Percentiles rank a stretch among this genome's conserved stretches.
Evolutionary conservation across 345 rosid genomes (phyloP).

Genomic region (Diplotaxis tenuifolia): DNA sequence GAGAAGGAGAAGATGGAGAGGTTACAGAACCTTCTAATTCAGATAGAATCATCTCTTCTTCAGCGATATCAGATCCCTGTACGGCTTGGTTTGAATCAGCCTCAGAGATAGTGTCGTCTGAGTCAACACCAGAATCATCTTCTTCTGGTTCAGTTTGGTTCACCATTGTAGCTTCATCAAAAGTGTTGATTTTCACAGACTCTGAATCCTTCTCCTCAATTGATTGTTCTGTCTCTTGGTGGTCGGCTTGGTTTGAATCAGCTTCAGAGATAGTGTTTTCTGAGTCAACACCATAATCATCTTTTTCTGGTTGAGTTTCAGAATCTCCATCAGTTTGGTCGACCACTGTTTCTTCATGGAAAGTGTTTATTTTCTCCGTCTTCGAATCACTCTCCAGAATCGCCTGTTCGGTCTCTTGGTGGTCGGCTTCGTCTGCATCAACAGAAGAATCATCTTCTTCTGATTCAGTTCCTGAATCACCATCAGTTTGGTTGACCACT

Average conservation of each 20-base stretch:
- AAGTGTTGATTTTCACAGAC: not conserved
- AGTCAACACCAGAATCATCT: constrained; percentile 6
- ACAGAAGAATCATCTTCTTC: too few species aligned
- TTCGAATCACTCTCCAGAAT: not conserved
- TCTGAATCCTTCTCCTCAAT: not conserved
- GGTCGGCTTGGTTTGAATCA: constrained; percentile 19
- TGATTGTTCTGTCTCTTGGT: not conserved
- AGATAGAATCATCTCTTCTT: constrained; percentile 19
- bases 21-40: constrained; percentile 9
- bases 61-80: constrained; percentile 23
- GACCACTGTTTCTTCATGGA: not conserved
- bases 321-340: constrained; percentile 3
- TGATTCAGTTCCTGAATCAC: too few species aligned
- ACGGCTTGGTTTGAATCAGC: constrained; percentile 32
- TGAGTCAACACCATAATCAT: constrained; percentile 7
- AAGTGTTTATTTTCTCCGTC: not conserved
- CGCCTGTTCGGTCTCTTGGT: not conserved
- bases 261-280: too few species aligned
- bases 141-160: constrained; percentile 2
- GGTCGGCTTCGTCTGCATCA: too few species aligned
- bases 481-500: too few species aligned
- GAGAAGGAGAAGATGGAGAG: constrained; percentile 1
- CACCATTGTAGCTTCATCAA: not conserved
- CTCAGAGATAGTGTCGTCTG: constrained; percentile 26
- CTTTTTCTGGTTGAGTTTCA: constrained; percentile 14